Evolutionary conservation across 768 basidiomycete genomes (phyloP), one percentile per base, ranked within the genome.

Genomic region (Epithele typhae): DNA sequence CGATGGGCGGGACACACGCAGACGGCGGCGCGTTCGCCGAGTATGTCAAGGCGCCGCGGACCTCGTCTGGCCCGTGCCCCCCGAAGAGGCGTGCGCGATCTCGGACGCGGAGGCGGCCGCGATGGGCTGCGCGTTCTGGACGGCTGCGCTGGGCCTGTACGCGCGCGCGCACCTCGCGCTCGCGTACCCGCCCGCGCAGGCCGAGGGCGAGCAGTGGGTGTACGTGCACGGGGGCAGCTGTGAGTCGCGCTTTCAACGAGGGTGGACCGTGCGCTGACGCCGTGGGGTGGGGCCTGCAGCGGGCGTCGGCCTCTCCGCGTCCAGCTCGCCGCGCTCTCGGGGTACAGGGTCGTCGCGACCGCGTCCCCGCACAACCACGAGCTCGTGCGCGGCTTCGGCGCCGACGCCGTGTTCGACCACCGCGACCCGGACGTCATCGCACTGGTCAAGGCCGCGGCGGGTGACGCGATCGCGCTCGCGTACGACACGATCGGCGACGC

Each of bases 371-470:
- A 59, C 19, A 66, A 68, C 35, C 63, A 60, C 46, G 65, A 65
- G 19, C 59, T 70, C 18, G 57, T 67, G 48, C 67, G 65, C 51
- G 49, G 59, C 1, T 58, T 66, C 46, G 71, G 71, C 11, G 70
- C 71, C 10, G 63, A 66, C 46, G 57, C 57, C n/a, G 66, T 67
- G 18, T 48, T 62, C 37, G 55, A 64, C 48, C 56, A 62, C 35
- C 40, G 48, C 25, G 61, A 59, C 22, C 51, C 57, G 23, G 46
- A 49, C 27, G 51, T 51, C 11, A 47, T 59, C 17, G 36, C 38
- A 24, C 56, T 60, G 17, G 59, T 65, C 49, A 49, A 57, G 25
- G 39, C 39, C 3, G 46, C 49, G 4, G 54, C 61, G 4, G 45
- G 48, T 15, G 40, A 50, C 34, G 33, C 37, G 27, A 43, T 59